Evolutionary conservation across 2,329 filamentous ascomycete genomes (phyloP).

Genomic region (Penicillium paneum): DNA sequence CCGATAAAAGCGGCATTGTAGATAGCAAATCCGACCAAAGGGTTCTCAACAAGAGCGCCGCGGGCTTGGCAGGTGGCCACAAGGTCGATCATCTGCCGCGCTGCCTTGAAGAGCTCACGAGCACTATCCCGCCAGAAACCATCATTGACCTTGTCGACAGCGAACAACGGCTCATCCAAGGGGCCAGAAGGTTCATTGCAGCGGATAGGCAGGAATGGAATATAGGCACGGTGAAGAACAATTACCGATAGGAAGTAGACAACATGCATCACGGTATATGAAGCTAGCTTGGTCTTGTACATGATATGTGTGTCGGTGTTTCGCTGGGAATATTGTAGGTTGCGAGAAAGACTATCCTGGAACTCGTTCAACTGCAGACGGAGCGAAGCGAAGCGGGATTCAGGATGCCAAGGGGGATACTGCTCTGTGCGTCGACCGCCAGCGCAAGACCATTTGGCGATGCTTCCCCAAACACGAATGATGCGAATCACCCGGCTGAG

Average conservation of each 20-base stretch:
- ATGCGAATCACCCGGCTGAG: constrained; percentile 55
- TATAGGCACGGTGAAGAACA: constrained; percentile 54
- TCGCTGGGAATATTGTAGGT: constrained; percentile 49
- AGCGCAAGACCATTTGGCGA: constrained; percentile 55
- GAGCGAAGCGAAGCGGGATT: constrained; percentile 49
- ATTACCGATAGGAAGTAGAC: constrained; percentile 55
- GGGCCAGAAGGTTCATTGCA: constrained; percentile 52
- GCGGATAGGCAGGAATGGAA: constrained; percentile 54
- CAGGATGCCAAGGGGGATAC: constrained; percentile 53
- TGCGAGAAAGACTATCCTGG: constrained; percentile 50
- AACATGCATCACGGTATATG: constrained; percentile 56
- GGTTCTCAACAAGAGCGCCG: constrained; percentile 53
- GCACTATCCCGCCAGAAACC: constrained; percentile 54
- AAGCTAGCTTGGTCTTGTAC: constrained; percentile 49
- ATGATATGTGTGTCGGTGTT: constrained; percentile 56
- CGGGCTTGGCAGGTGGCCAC: constrained; percentile 51
- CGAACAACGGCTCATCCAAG: constrained; percentile 49
- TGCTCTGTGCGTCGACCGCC: constrained; percentile 52
- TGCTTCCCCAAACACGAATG: constrained; percentile 54
- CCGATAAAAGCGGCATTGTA: constrained; percentile 53
- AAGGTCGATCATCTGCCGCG: constrained; percentile 53
- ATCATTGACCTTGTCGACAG: constrained; percentile 42
- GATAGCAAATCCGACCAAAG: constrained; percentile 54
- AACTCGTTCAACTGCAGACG: constrained; percentile 49
- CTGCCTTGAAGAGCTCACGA: constrained; percentile 51